A percentile compares a stretch with the other conserved stretches of the same genome.
These are phyloP conservation scores for Fraxinus excelsior DNA, from an alignment of 257 asterid species.

Conservation along the genomic window DNA sequence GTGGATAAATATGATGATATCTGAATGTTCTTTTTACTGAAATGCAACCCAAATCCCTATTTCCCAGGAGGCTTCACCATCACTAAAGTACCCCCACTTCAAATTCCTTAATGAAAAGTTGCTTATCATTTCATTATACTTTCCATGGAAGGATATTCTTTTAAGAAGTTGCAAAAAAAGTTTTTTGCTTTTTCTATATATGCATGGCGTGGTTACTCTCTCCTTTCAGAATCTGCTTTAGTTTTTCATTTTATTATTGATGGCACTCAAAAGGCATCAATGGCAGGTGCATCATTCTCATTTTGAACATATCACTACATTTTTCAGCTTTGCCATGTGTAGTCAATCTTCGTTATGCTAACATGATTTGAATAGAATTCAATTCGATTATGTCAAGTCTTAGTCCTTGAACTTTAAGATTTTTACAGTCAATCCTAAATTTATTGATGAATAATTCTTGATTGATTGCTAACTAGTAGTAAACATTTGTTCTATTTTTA, in stretches of 20 bases:
- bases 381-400: no score
- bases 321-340: background rate
- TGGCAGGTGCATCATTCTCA: constrained; percentile 21
- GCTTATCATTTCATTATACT: constrained; percentile 66
- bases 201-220: background rate
- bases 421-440: no score
- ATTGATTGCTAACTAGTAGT: no score
- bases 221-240: constrained; percentile 53
- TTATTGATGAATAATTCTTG: no score
- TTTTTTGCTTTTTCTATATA: constrained; percentile 38
- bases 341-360: background rate
- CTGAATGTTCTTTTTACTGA: constrained; percentile 25
- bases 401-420: no score
- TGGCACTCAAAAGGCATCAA: constrained; percentile 23
- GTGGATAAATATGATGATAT: constrained; percentile 30
- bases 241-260: constrained; percentile 18
- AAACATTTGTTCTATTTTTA: no score
- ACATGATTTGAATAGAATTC: background rate
- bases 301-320: constrained; percentile 7
- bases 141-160: constrained; percentile 45
- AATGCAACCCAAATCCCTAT: constrained; percentile 47
- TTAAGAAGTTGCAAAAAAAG: constrained; percentile 22
- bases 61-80: constrained; percentile 65
- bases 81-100: constrained; percentile 54
- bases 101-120: constrained; percentile 60